Base-by-base conservation (phyloP, 2,329 filamentous ascomycete genomes). In the Ploettnerulaceae sp. region DNA sequence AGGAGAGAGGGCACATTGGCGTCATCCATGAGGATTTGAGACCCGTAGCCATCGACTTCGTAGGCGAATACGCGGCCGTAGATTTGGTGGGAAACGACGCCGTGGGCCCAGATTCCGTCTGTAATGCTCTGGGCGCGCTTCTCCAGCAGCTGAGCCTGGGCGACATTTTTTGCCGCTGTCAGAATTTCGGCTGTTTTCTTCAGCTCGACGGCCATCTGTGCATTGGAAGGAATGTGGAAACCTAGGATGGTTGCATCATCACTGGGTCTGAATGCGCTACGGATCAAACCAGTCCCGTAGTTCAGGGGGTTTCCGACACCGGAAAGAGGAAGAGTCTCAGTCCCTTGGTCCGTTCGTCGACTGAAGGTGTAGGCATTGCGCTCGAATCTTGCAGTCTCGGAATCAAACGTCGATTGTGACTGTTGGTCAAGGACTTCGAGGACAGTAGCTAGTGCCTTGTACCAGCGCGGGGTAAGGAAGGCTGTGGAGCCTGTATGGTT, bases 191-290 rank as follows among this genome's bases (percentile, higher is more conserved):
- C 81, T 0, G 86, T 82, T 32, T 86, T 82, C 53, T 82, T 79
- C 20, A 98, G 73, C 66, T 98, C 89, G 0, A 91, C 86, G 2
- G 89, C 83, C 76, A 98, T 95, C 83, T 95, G 91, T 18, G 93
- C 93, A 63, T 98, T 98, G 28, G 88, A 84, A 0, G 93, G 93
- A 56, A 98, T 95, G 64, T 95, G 88, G 71, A 89, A 98, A 34
- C 90, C 90, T 3, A 98, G 73, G 28, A 93, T 96, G 0, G 89
- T 94, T 2, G 93, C 89, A 65, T 98, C 93, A 60, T 98, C 93
- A 54, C 88, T 95, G 4, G 93, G 93, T 1, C 93, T 79, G 69
- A 98, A 98, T 0, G 93, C 91, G 31, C 88, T 95, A 48, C 93
- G 81, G 37, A 97, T 76, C 1, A 98, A 76, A 0, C 89, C 89